Base-by-base conservation (phyloP, 163 green algal genomes). In the Trebouxia gelatinosa region DNA sequence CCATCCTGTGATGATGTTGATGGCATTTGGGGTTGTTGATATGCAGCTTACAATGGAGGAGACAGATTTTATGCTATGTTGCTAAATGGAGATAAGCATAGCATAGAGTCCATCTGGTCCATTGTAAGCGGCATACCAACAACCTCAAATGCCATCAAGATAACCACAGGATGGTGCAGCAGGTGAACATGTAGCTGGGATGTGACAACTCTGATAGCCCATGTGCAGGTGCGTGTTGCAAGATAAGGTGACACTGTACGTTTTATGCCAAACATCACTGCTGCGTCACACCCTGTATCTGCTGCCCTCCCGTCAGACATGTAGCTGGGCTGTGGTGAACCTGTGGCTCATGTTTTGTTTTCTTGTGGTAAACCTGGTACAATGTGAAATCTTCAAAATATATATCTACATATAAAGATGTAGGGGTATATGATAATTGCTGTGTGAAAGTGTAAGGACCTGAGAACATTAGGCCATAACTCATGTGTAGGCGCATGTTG, bases 401-500 rank as follows among this genome's bases (percentile, higher is more conserved):
- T 9, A 54, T 54, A 54, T 13, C 9, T 23, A 54, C 13, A 54
- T 13, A 54, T 11, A 40, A 46, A 21, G 4, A 13, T 43, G 11
- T 2, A 28, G 13, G 34, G 9, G 3, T 23, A 9, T 59, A 6
- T 35, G 32, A n/a, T n/a, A n/a, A n/a, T n/a, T n/a, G n/a, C n/a
- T n/a, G n/a, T n/a, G n/a, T n/a, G n/a, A n/a, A n/a, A n/a, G n/a
- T n/a, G n/a, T n/a, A n/a, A n/a, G n/a, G n/a, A n/a, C n/a, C n/a
- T n/a, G n/a, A n/a, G n/a, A n/a, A n/a, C n/a, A n/a, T n/a, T n/a
- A n/a, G n/a, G n/a, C n/a, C n/a, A n/a, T n/a, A n/a, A n/a, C n/a
- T n/a, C n/a, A n/a, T 70, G 17, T 94, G 93, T 87, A 89, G 88
- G 78, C 58, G 77, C 19, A 78, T 95, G 83, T 85, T 97, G 59